Evolutionary conservation across 352 stramenopile genomes (phyloP).

Genomic region (Globisporangium paddicum): DNA sequence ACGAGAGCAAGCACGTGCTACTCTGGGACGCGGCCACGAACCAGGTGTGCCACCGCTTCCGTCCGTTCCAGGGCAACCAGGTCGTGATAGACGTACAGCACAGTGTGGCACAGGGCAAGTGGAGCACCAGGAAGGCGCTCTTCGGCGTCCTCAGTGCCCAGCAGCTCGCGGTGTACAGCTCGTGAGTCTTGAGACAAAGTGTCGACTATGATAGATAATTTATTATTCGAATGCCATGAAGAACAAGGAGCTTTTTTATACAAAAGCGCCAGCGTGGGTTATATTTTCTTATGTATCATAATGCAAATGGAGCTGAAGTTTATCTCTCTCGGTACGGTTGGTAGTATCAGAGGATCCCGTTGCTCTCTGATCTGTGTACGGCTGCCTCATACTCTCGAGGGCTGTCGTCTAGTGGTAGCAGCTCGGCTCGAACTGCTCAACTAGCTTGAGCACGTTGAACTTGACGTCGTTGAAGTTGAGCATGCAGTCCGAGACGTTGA

Average conservation of each 20-base stretch:
- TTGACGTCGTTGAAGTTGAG: conserved; percentile 18
- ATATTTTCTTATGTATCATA: neutral
- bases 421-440: conserved; percentile 21
- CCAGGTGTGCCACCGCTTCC: conserved; percentile 10
- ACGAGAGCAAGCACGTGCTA: conserved; percentile 14
- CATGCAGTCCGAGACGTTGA: conserved; percentile 24
- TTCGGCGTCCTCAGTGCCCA: conserved; percentile 28
- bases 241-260: neutral
- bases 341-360: neutral
- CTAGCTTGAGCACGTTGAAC: conserved; percentile 32
- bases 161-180: conserved; percentile 23
- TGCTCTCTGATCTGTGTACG: neutral
- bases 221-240: neutral
- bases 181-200: neutral
- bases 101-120: conserved; percentile 18
- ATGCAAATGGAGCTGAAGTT: neutral
- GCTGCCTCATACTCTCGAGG: neutral
- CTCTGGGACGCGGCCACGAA: conserved; percentile 21
- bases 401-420: conserved; percentile 14
- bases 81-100: conserved; percentile 30
- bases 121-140: conserved; percentile 24
- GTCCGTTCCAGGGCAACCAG: conserved; percentile 1
- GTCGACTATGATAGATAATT: neutral
- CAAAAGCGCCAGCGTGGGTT: neutral
- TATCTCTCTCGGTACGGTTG: neutral